A percentile compares a stretch with the other conserved stretches of the same genome.
Evolutionary conservation across 2,329 filamentous ascomycete species (phyloP).

Genomic region (Onygenales sp.): DNA sequence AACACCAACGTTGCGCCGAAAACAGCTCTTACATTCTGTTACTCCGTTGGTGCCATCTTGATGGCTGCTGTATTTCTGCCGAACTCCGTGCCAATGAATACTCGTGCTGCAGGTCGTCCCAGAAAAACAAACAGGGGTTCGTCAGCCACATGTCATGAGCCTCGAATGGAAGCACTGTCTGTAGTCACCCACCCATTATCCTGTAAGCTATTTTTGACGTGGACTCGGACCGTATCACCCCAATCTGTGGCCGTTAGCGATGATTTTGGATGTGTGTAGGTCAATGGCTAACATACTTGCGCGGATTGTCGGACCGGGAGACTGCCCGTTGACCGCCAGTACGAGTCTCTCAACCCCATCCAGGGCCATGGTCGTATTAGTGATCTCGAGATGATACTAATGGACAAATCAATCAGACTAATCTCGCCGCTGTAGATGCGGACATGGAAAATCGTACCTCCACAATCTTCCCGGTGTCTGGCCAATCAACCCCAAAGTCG

Average conservation of each 20-base stretch:
- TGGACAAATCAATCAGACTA: background rate
- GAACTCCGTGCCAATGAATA: slow-evolving; percentile 56
- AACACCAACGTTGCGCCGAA: slow-evolving; percentile 10
- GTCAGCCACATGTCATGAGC: background rate
- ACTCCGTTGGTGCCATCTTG: slow-evolving; percentile 49
- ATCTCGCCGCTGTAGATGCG: background rate
- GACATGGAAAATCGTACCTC: background rate
- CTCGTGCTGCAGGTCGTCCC: slow-evolving; percentile 30
- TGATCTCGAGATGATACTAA: slow-evolving; percentile 14
- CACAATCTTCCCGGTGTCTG: slow-evolving; percentile 15
- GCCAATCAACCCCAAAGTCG: slow-evolving; percentile 17
- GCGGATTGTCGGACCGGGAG: slow-evolving; percentile 57
- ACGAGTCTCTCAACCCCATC: slow-evolving; percentile 28
- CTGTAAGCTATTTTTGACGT: slow-evolving; percentile 44
- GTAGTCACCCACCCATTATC: slow-evolving; percentile 37
- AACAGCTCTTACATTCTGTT: slow-evolving; percentile 29
- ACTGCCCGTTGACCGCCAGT: slow-evolving; percentile 53
- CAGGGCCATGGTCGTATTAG: slow-evolving; percentile 12
- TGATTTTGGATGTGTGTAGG: background rate
- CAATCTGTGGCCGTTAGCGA: slow-evolving; percentile 31
- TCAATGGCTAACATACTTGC: slow-evolving; percentile 27
- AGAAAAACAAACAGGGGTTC: background rate
- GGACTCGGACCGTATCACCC: slow-evolving; percentile 48
- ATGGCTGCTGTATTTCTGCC: slow-evolving; percentile 45
- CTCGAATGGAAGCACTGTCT: background rate